Evolutionary conservation across 495 filamentous ascomycete species (phyloP), one percentile per base, ranked within the genome.

Genomic region (Cryomyces minteri): DNA sequence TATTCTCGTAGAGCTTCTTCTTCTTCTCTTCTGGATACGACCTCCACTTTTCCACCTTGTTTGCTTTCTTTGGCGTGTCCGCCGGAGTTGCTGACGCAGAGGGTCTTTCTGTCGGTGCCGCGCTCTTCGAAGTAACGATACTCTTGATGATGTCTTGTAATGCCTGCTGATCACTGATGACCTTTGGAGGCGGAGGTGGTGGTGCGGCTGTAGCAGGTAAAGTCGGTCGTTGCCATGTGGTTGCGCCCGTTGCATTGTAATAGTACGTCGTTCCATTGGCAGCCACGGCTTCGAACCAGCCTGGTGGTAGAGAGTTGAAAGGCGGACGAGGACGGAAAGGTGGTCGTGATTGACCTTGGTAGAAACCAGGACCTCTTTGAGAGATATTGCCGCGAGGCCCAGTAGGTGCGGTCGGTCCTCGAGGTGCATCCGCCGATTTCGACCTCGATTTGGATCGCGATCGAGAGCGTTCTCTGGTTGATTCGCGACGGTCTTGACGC

Each of bases 1-100:
- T 88, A 55, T 85, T 86, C 58, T 93, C 86, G 51, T 94, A 95
- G 4, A 92, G 67, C 63, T 84, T 92, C 72, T 84, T 88, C 59
- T 86, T 80, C 61, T 94, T 94, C 44, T 94, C 85, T 49, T 83
- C 65, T 12, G 77, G 68, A 45, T 79, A 72, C 54, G 71, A 77
- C 51, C 76, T 72, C 88, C 88, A 96, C 60, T 83, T 88, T 46
- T 90, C 84, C 33, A 75, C 73, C 56, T 78, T 82, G 43, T 72
- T 72, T 45, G 80, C 74, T 39, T 76, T 73, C 5, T 69, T 68
- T 7, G 66, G 62, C 2, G 42, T 40, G 8, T 63, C 59, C 40
- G 69, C 66, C 1, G 70, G 69, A 5, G 72, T 72, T 5, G 54
- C 62, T 2, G 72, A 71, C 5, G 65, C 67, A 28, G 65, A 61